Conservation (phyloP, 139 green algal genomes). For the Coccomyxa sp. region DNA sequence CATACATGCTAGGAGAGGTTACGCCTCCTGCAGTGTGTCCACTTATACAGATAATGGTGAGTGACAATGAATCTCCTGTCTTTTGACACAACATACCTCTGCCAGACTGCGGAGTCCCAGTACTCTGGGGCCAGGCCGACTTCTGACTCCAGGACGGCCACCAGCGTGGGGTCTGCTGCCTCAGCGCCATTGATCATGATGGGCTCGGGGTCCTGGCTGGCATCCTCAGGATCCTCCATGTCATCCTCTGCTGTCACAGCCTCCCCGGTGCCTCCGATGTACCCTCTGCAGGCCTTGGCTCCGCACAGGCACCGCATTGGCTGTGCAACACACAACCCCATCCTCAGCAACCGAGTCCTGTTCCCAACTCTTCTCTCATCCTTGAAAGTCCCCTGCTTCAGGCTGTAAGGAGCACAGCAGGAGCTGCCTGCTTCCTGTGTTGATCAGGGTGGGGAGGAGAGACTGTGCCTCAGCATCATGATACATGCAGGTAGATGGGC, state of each 20-base stretch:
- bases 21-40: no score
- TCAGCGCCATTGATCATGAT: slow-evolving; percentile 70
- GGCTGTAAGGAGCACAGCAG: not conserved
- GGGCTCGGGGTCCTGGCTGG: slow-evolving; percentile 60
- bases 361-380: not conserved
- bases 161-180: slow-evolving; percentile 29
- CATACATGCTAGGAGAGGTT: no score
- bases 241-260: slow-evolving; percentile 43
- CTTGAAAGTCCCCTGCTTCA: no score
- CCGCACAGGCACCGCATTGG: slow-evolving; percentile 65
- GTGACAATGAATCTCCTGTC: not conserved
- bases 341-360: not conserved
- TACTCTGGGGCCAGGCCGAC: slow-evolving; percentile 44
- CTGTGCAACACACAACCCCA: slow-evolving; percentile 8
- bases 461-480: not conserved
- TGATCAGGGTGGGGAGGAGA: not conserved
- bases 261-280: slow-evolving; percentile 73
- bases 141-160: slow-evolving; percentile 61
- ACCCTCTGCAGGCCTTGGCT: slow-evolving; percentile 58
- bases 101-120: slow-evolving; percentile 14
- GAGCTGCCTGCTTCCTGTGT: not conserved
- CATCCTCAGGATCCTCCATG: slow-evolving; percentile 44
- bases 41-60: not conserved
- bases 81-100: not conserved
- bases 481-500: not conserved